These are phyloP conservation scores for Blakeslea trispora DNA, from an alignment of 371 early-diverging fungal genomes.

Conservation along the genomic window DNA sequence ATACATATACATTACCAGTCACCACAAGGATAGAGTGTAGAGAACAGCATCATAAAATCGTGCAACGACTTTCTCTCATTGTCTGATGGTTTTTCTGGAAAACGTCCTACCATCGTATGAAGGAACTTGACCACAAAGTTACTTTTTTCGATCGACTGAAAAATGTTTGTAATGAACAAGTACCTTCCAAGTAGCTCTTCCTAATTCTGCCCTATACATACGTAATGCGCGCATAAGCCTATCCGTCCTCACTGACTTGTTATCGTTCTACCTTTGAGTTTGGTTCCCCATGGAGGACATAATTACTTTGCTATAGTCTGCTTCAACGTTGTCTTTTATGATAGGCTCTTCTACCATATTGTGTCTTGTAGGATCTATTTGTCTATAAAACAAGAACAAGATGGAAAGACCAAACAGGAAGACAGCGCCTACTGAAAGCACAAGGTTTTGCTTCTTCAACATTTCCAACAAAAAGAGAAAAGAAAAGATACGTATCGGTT, in stretches of 20 bases:
- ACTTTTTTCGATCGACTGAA: not conserved
- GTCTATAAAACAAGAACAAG: not conserved
- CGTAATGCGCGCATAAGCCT: too few species aligned
- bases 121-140: constrained; percentile 55
- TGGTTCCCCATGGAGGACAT: constrained; percentile 84
- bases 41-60: constrained; percentile 83
- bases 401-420: not conserved
- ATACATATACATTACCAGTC: too few species aligned
- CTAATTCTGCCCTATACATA: constrained; percentile 75
- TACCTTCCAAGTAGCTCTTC: constrained; percentile 79
- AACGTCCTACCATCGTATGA: constrained; percentile 97
- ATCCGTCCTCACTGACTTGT: constrained; percentile 1
- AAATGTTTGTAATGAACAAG: not conserved
- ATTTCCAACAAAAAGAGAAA: not conserved
- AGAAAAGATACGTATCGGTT: not conserved
- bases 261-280: constrained; percentile 67
- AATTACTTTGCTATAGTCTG: constrained; percentile 41
- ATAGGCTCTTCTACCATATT: not conserved
- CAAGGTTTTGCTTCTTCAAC: not conserved
- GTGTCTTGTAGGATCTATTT: not conserved
- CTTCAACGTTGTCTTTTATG: not conserved
- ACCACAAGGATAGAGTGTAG: constrained; percentile 96
- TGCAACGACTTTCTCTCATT: constrained; percentile 80
- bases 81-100: constrained; percentile 83
- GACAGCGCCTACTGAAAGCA: not conserved